Evolutionary conservation across 768 basidiomycete species (phyloP).

Genomic region (Podaxis sp.): DNA sequence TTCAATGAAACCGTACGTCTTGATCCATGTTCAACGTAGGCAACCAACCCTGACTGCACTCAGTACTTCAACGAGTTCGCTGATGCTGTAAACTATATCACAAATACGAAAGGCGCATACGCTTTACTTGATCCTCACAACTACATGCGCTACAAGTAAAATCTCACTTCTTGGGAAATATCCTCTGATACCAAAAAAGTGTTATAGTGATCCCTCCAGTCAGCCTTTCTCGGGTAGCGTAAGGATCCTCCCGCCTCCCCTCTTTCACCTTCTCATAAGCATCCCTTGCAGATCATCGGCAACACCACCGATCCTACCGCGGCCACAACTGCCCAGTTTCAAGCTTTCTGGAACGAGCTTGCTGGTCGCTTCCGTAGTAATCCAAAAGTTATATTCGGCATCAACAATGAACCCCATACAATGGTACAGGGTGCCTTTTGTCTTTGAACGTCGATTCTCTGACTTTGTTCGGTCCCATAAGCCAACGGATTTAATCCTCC

Average conservation of each 20-base stretch:
- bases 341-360: slow-evolving; percentile 37
- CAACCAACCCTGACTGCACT: not conserved
- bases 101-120: slow-evolving; percentile 34
- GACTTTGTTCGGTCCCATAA: slow-evolving; percentile 8
- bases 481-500: slow-evolving; percentile 36
- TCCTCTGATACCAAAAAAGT: not conserved
- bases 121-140: slow-evolving; percentile 43
- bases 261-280: not conserved
- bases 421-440: slow-evolving; percentile 25
- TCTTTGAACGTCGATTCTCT: not conserved
- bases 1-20: slow-evolving; percentile 43
- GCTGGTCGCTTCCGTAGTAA: slow-evolving; percentile 35
- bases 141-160: slow-evolving; percentile 45
- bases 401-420: slow-evolving; percentile 44
- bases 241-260: slow-evolving; percentile 8
- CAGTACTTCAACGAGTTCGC: slow-evolving; percentile 41
- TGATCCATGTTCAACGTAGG: not conserved
- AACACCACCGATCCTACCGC: slow-evolving; percentile 39
- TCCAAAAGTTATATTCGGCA: slow-evolving; percentile 41
- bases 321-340: slow-evolving; percentile 39
- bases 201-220: slow-evolving; percentile 33
- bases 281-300: slow-evolving; percentile 35
- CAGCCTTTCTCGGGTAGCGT: slow-evolving; percentile 42
- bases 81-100: slow-evolving; percentile 41
- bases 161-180: not conserved